Base-by-base conservation (phyloP, 2,329 filamentous ascomycete genomes). In the Aspergillus tamarii region DNA sequence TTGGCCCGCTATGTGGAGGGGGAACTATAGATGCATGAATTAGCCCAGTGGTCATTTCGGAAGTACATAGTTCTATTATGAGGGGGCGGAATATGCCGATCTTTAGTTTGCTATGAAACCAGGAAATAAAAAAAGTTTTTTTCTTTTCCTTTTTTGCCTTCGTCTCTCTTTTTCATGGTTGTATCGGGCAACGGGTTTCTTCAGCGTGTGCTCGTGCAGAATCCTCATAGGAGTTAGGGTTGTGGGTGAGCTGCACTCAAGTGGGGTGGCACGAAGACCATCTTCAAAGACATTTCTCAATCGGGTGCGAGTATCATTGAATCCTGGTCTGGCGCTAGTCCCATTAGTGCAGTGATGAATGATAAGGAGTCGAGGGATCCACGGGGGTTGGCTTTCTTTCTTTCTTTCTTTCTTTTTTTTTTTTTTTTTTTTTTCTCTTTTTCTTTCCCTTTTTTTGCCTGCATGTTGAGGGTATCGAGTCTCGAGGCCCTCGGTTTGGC, bases 131-230 rank as follows among this genome's bases (percentile, higher is more conserved):
- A 36, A 36, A 7, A 7, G 14, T 0, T 36, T 36, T 14, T 21
- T 53, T 7, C 36, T n/a, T 36, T 21, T 11, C 3, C 23, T 36
- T 7, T 11, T 28, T n/a, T 12, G 14, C 32, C 26, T 53, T 53
- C 7, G n/a, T n/a, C 7, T 16, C 19, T 11, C 28, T 54, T 53
- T 53, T 54, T 34, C 28, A 36, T 6, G 11, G 16, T 11, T 21
- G 12, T 36, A 16, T 36, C 9, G 52, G 52, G 52, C 52, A 54
- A 54, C 52, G 52, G 52, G 32, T 59, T 52, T 39, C 28, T 28
- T 39, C 46, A 26, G 45, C 57, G n/a, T 39, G 45, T 21, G 57
- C 57, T 59, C 57, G 57, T 52, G 57, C 57, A 59, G 57, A 59
- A 59, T 59, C 41, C 56, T 34, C 28, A 28, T 36, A 11, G 14